Conservation (phyloP, 2,329 filamentous ascomycete genomes). For the Colletotrichum graminicola region DNA sequence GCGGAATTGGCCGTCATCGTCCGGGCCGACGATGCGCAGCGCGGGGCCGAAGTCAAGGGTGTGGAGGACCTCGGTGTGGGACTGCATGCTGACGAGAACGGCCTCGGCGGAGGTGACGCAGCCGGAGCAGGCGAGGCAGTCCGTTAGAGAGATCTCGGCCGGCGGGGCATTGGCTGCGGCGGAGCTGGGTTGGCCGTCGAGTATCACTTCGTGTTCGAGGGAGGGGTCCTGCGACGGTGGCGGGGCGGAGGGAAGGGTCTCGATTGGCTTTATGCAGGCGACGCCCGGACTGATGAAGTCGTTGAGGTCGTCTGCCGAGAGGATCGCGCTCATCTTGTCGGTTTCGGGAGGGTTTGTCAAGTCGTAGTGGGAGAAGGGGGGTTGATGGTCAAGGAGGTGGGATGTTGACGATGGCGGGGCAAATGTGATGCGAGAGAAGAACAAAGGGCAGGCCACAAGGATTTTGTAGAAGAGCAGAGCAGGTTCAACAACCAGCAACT, state of each 20-base stretch:
- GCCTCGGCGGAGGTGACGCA: conserved; percentile 98
- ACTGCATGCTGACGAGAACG: conserved; percentile 94
- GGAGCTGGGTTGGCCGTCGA: conserved; percentile 80
- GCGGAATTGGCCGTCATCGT: conserved; percentile 50
- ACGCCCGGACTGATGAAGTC: conserved; percentile 99
- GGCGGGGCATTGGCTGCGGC: conserved; percentile 69
- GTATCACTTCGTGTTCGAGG: conserved; percentile 86
- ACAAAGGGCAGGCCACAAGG: neutral
- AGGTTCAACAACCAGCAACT: neutral
- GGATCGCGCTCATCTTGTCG: conserved; percentile 90
- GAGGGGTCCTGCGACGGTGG: conserved; percentile 49
- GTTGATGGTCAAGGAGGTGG: neutral
- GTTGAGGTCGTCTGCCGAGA: conserved; percentile 96
- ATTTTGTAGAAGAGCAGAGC: neutral
- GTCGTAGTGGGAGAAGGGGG: neutral
- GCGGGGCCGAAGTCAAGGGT: conserved; percentile 78
- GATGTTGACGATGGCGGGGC: conserved; percentile 19
- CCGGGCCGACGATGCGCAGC: conserved; percentile 55
- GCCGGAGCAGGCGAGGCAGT: conserved; percentile 96
- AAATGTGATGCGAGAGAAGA: neutral
- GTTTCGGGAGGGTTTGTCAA: neutral
- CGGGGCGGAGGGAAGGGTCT: conserved; percentile 81
- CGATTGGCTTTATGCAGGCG: conserved; percentile 97
- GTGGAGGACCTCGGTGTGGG: conserved; percentile 88
- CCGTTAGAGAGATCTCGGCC: conserved; percentile 94